Percentiles rank a stretch among this genome's conserved stretches.
Evolutionary conservation across 441 rosid genomes (phyloP).

Genomic region (Pelargonium australe): DNA sequence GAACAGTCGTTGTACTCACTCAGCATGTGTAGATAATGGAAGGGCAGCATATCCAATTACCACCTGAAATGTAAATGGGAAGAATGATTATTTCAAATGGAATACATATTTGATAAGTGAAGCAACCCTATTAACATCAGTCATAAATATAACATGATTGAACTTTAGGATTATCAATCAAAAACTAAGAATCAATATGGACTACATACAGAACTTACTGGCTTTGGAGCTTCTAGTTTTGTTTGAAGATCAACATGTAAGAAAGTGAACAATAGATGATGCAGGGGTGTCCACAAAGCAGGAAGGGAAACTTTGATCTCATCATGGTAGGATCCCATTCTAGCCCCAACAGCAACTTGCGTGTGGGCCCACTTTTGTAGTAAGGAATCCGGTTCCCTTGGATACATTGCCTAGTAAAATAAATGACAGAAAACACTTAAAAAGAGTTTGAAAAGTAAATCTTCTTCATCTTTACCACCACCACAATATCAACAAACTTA

Average conservation of each 20-base stretch:
- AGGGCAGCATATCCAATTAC: slow-evolving; percentile 92
- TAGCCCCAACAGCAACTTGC: slow-evolving; percentile 84
- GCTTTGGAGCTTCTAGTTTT: slow-evolving; percentile 98
- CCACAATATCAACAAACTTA: slow-evolving; percentile 27
- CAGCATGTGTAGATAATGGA: slow-evolving; percentile 84
- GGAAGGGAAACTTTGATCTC: slow-evolving; percentile 92
- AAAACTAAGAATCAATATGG: not conserved
- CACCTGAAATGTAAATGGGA: slow-evolving; percentile 44
- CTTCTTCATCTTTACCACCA: slow-evolving; percentile 8
- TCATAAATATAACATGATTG: slow-evolving; percentile 3
- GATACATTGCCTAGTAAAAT: slow-evolving; percentile 71
- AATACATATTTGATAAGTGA: slow-evolving; percentile 11
- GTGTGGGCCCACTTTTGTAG: slow-evolving; percentile 91
- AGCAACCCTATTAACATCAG: slow-evolving; percentile 3
- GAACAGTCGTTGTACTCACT: slow-evolving; percentile 44
- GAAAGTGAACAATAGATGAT: slow-evolving; percentile 94
- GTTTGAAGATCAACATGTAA: slow-evolving; percentile 98
- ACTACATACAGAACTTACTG: slow-evolving; percentile 46
- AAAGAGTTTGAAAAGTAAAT: not conserved
- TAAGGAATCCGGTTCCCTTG: slow-evolving; percentile 71
- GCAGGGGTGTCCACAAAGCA: slow-evolving; percentile 87
- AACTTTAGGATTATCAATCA: slow-evolving; percentile 1
- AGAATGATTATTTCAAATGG: slow-evolving; percentile 15
- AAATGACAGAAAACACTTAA: slow-evolving; percentile 17
- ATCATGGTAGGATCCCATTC: slow-evolving; percentile 89